Base-by-base conservation (phyloP, 495 filamentous ascomycete species). In the Neurospora hispaniola region DNA sequence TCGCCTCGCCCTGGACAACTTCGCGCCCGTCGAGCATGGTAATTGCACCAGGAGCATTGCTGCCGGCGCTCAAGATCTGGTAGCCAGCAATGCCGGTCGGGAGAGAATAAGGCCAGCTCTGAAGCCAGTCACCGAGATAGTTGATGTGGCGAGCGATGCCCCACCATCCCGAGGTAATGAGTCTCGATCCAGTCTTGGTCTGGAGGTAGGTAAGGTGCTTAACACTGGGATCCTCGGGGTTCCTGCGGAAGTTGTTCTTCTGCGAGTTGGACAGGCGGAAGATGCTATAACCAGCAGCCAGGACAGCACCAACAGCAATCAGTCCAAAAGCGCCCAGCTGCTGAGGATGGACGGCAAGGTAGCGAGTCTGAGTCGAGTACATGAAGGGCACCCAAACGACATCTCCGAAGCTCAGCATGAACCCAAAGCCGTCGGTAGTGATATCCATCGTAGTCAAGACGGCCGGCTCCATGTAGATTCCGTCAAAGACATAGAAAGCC, bases 381-480 rank as follows among this genome's bases (percentile, higher is more conserved):
- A 91, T 84, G 84, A 98, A 94, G 3, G 96, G 96, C 11, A 98
- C 86, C 96, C 96, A 98, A 76, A 90, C 92, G 5, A 98, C 85
- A 77, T 98, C 96, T 42, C 95, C 96, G 75, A 98, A 98, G 3
- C 92, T 85, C n/a, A 99, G 84, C 96, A 99, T 99, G 81, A 92
- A 93, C 66, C 96, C 96, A 76, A 98, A 98, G 16, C 96, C 96
- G 77, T 99, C 96, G 77, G 90, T 92, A 72, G 90, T 97, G 78
- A 98, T 91, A 81, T 99, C 96, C 82, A 99, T 98, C 11, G 94
- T 98, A 3, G 96, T 98, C 76, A 99, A 85, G 74, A 99, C 90
- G 1, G 95, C 91, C 0, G 93, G 88, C 80, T 99, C 96, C 89
- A 94, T 94, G 83, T 90, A 94, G n/a, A 93, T 87, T 0, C 88